Evolutionary conservation across 495 filamentous ascomycete genomes (phyloP), one percentile per base, ranked within the genome.

Genomic region (Lepraria neglecta): DNA sequence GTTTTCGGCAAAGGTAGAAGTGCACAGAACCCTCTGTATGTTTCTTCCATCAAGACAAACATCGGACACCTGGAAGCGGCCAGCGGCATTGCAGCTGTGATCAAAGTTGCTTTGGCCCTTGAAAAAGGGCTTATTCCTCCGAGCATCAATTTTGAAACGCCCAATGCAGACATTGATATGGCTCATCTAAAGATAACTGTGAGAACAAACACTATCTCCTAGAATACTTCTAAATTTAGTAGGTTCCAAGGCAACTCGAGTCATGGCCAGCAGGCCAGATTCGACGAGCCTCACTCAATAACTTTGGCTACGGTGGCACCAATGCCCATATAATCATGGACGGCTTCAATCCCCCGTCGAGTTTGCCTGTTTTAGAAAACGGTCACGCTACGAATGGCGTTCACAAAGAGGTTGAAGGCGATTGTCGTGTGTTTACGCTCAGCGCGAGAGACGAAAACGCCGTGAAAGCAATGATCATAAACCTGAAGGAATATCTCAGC

Each of bases 71-170:
- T n/a, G 2, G 82, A 84, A 61, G 76, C 73, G 21, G 75, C 72
- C 47, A 74, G 73, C 44, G 81, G 82, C 45, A 71, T 84, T 27
- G 73, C 78, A 2, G 79, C 75, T 10, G 64, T 84, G 12, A 78
- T 84, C 61, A 83, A 83, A 14, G 43, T 14, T 45, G 19, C 31
- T 9, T 7, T 55, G 15, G 38, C 12, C 3, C 31, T 28, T 10
- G 19, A 6, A 55, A 33, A 2, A 9, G 7, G 14, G 27, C 15
- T n/a, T 14, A n/a, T 45, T 4, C 6, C 19, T 45, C 43, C 43
- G 19, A 45, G 19, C 19, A 17, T 14, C 19, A 45, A 45, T 7
- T 45, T 45, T 45, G 43, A 45, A 3, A 45, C 4, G 15, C 43
- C 43, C 19, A 45, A n/a, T 45, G 19, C n/a, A n/a, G n/a, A n/a